A percentile compares a stretch with the other conserved stretches of the same genome.
Conservation (phyloP, 257 asterid species). For the Petunia axillaris region DNA sequence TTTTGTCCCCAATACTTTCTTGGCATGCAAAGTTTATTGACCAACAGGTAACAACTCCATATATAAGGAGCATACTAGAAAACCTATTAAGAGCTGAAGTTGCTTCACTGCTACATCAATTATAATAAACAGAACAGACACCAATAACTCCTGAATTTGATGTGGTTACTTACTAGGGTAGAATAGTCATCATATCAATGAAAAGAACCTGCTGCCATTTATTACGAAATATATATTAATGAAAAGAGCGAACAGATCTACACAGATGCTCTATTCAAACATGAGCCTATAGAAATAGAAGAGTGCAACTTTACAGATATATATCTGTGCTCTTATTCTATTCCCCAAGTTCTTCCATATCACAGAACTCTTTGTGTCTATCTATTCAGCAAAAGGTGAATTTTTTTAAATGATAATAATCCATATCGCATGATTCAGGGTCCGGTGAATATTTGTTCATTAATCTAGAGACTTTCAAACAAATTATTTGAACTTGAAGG, state of each 20-base stretch:
- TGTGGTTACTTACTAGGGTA: neutral
- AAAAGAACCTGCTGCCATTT: neutral
- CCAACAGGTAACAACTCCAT: neutral
- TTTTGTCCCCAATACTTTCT: neutral
- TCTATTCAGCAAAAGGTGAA: neutral
- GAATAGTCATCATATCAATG: neutral
- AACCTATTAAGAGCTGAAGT: neutral
- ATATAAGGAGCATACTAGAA: neutral
- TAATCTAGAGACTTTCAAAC: neutral
- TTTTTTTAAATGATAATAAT: neutral
- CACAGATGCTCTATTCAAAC: neutral
- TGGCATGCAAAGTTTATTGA: neutral
- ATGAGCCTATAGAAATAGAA: neutral
- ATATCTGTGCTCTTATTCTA: neutral
- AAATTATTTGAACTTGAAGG: neutral
- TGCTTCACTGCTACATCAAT: neutral
- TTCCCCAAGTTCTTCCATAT: neutral
- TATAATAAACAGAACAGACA: neutral
- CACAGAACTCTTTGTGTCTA: neutral
- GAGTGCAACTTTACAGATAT: neutral
- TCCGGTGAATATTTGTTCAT: neutral
- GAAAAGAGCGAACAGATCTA: neutral
- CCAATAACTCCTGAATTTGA: neutral
- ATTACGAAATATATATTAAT: neutral
- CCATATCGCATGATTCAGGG: neutral